Conservation (phyloP, 257 asterid genomes). For the Solanum megistacrolobum region DNA sequence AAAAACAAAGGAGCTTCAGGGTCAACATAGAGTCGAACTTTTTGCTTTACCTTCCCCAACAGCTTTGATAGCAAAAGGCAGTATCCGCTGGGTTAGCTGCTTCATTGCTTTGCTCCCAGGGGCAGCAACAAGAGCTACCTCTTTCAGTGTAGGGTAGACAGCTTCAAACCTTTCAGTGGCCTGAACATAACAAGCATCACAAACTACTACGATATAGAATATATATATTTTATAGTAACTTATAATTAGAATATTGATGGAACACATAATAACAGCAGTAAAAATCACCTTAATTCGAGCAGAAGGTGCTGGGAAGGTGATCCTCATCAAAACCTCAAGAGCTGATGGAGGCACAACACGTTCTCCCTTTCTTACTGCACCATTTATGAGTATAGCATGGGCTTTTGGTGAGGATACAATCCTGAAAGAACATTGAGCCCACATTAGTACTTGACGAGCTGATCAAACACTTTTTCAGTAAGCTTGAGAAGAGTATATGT, state of each 20-base stretch:
- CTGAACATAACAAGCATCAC: slow-evolving; percentile 16
- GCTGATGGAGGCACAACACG: slow-evolving; percentile 68
- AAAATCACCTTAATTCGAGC: slow-evolving; percentile 57
- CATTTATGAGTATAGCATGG: slow-evolving; percentile 37
- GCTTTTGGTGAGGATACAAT: slow-evolving; percentile 70
- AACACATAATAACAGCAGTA: background rate
- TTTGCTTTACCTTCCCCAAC: slow-evolving; percentile 49
- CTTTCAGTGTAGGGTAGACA: slow-evolving; percentile 66
- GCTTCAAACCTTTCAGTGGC: slow-evolving; percentile 78
- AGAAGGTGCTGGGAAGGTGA: slow-evolving; percentile 64
- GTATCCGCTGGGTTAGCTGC: slow-evolving; percentile 61
- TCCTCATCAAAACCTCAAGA: slow-evolving; percentile 47
- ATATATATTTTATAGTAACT: background rate
- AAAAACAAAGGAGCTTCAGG: background rate
- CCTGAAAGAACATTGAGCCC: slow-evolving; percentile 21
- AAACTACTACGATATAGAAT: background rate
- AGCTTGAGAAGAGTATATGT: background rate
- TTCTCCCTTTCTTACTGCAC: slow-evolving; percentile 76
- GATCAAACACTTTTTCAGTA: background rate
- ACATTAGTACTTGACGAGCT: background rate
- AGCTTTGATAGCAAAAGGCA: slow-evolving; percentile 40
- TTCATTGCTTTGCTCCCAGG: slow-evolving; percentile 86
- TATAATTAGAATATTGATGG: background rate
- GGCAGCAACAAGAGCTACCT: slow-evolving; percentile 80
- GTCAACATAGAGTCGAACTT: background rate